Base-by-base conservation (phyloP, 805 yeast genomes). In the Saturnispora bothae region DNA sequence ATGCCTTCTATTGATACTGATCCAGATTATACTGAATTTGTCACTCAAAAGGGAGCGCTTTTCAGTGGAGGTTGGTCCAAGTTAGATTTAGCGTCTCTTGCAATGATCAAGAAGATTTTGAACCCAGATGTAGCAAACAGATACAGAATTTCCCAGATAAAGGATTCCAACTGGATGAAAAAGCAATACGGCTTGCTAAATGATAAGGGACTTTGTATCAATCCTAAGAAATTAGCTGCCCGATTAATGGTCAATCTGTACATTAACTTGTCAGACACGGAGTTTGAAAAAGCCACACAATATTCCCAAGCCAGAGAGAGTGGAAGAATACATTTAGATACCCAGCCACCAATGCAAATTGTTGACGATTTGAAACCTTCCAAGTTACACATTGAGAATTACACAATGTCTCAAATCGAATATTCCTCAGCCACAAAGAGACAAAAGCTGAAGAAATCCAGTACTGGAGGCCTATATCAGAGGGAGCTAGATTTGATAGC, bases 151-250 rank as follows among this genome's bases (percentile, higher is more conserved):
- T 56, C 54, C 0, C 59, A 52, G n/a, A 54, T 77, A 3, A 55
- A 64, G 35, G 49, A 53, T 5, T 81, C 76, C 47, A 70, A 70
- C 4, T 79, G 85, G 85, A 66, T 71, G 29, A 55, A 61, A 12
- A 55, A 64, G 34, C 53, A 58, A 7, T 68, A 71, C 45, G 49
- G 57, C 4, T 63, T 73, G 30, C 60, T 71, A 12, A 61, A 66
- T 31, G 31, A 42, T 3, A 59, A 64, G 28, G 81, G 78, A 0
- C 48, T 66, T 42, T 77, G 83, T 48, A 63, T 58, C 17, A 73
- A 78, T 46, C 71, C 83, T 2, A 45, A 63, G 5, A 51, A 60
- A 14, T 54, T 79, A 22, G 73, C 80, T 1, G 61, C 71, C 3
- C 64, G 64, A 38, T 49, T 79, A 33, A 54, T 78, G 41, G 65